Evolutionary conservation across 2,329 filamentous ascomycete species (phyloP), one percentile per base, ranked within the genome.

Genomic region (Emmonsia crescens): DNA sequence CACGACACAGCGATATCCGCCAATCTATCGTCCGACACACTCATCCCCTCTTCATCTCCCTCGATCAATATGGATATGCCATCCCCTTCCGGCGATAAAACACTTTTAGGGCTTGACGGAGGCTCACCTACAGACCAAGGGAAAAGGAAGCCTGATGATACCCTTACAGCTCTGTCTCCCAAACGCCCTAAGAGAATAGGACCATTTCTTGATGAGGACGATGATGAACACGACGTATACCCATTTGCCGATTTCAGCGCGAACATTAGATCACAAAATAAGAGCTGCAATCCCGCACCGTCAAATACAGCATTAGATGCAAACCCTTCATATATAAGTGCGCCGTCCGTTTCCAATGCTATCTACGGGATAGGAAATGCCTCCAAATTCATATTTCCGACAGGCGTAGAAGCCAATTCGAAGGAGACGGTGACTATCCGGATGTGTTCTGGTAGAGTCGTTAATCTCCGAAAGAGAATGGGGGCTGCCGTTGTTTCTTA

Each of bases 361-460:
- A 57, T 2, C 49, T 3, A 33, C 10, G 33, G 21, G 31, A 40
- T 8, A 6, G 21, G n/a, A 40, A 38, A 40, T 21, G 1, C 33
- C 16, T 31, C 54, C 38, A 44, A 14, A 21, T 48, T 21, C 42
- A 10, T 19, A 21, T 57, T 33, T 33, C 24, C 33, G 27, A n/a
- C 40, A 33, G 16, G 10, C 5, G 10, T 44, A 8, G 19, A 27
- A n/a, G 6, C 14, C 9, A 27, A 19, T 38, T 64, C 68, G 5
- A 62, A 63, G 48, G 62, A 44, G 33, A 24, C 8, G 31, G 52
- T 61, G 8, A 60, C 70, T 27, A 73, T 79, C 21, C 77, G 74
- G 61, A 82, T 78, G 14, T 80, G 78, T 54, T 76, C 76, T 19
- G 83, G 83, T 40, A 78, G 76, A 64, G 69, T 72, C 0, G 73